Percentiles rank a stretch among this genome's conserved stretches.
Evolutionary conservation across 805 yeast species (phyloP).

Genomic region (Metschnikowia noctiluminum): DNA sequence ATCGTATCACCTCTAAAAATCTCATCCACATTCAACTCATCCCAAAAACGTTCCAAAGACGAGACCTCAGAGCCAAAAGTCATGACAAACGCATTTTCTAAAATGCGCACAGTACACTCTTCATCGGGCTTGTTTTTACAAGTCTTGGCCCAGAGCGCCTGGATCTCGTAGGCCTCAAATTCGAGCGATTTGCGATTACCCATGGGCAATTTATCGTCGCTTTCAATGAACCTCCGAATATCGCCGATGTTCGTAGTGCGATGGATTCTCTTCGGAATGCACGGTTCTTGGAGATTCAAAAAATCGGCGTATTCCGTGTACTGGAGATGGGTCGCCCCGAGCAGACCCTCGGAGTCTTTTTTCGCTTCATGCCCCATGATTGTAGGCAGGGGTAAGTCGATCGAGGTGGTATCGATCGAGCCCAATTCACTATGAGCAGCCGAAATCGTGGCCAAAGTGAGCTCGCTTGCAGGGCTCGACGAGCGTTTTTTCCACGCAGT

Average conservation of each 20-base stretch:
- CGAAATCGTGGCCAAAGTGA: constrained; percentile 13
- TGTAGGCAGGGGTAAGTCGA: constrained; percentile 8
- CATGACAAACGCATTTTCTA: constrained; percentile 18
- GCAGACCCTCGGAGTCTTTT: background rate
- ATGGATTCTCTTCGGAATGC: constrained; percentile 7
- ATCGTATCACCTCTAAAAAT: constrained; percentile 10
- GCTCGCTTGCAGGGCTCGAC: constrained; percentile 12
- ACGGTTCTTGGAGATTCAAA: constrained; percentile 8
- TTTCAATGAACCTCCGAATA: constrained; percentile 9
- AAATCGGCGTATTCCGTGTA: constrained; percentile 6
- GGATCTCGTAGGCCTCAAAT: constrained; percentile 15
- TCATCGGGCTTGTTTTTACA: background rate
- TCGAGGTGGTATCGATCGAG: constrained; percentile 8
- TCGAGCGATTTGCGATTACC: constrained; percentile 15
- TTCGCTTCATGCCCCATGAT: background rate
- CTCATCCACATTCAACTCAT: constrained; percentile 12
- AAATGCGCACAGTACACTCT: constrained; percentile 10
- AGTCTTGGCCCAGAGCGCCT: constrained; percentile 2
- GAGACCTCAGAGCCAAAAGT: constrained; percentile 8
- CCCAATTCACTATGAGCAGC: constrained; percentile 8
- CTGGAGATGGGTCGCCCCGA: constrained; percentile 2
- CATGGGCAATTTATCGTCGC: constrained; percentile 13
- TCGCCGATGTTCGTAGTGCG: constrained; percentile 14
- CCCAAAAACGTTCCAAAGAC: constrained; percentile 13
- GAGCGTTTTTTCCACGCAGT: constrained; percentile 3